A percentile compares a stretch with the other conserved stretches of the same genome.
phyloP scores from a whole-genome alignment of 2,329 filamentous ascomycete species.

The Saccharata proteae region DNA sequence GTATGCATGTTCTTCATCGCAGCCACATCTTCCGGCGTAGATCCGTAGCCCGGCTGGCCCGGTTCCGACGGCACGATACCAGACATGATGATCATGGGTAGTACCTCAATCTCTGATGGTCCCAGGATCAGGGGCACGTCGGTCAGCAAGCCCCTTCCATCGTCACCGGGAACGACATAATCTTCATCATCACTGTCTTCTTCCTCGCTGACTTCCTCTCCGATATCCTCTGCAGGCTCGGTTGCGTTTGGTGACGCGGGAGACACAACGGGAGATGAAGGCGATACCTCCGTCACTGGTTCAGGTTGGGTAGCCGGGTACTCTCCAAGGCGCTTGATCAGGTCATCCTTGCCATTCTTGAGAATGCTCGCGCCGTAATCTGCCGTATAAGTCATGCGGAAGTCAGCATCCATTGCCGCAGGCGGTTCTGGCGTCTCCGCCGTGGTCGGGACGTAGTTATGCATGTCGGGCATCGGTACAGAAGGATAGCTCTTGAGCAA shows the following conservation, averaged over 20 bases:
- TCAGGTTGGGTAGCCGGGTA: constrained; percentile 24
- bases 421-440: constrained; percentile 10
- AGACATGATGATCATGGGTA: constrained; percentile 95
- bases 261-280: constrained; percentile 11
- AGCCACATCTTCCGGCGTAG: constrained; percentile 38
- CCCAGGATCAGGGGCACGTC: constrained; percentile 91
- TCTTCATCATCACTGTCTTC: constrained; percentile 65
- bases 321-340: constrained; percentile 38
- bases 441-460: constrained; percentile 14
- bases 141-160: constrained; percentile 72
- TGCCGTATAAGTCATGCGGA: constrained; percentile 37
- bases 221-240: constrained; percentile 13
- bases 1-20: constrained; percentile 70
- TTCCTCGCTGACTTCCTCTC: constrained; percentile 36
- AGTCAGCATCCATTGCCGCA: constrained; percentile 31
- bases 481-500: constrained; percentile 6
- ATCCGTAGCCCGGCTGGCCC: constrained; percentile 44
- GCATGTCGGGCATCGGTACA: not conserved
- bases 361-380: constrained; percentile 37
- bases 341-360: constrained; percentile 37
- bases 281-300: constrained; percentile 21
- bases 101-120: constrained; percentile 85
- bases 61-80: constrained; percentile 78
- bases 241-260: constrained; percentile 20
- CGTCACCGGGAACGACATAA: constrained; percentile 57